A percentile compares a stretch with the other conserved stretches of the same genome.
phyloP scores from a whole-genome alignment of 2,329 filamentous ascomycete genomes.

The Aspergillus neotritici region DNA sequence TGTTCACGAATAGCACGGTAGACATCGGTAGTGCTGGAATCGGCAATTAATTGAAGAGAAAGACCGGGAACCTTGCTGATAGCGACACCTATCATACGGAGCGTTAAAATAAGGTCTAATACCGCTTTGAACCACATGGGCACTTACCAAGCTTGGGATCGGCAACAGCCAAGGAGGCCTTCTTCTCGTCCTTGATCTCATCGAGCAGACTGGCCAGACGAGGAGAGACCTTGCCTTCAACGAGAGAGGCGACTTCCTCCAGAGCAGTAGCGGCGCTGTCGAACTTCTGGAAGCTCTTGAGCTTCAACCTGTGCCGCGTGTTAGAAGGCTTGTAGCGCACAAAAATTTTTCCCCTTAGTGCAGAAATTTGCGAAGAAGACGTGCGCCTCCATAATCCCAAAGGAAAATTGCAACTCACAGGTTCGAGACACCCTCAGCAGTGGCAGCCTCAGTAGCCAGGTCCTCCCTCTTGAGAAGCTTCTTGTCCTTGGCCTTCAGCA shows the following conservation, averaged over 20 bases:
- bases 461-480: slow-evolving; percentile 89
- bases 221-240: slow-evolving; percentile 91
- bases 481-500: slow-evolving; percentile 98
- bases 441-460: slow-evolving; percentile 66
- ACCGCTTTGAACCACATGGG: background rate
- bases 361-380: background rate
- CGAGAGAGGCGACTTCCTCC: slow-evolving; percentile 80
- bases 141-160: slow-evolving; percentile 73
- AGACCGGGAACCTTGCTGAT: slow-evolving; percentile 89
- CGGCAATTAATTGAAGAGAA: slow-evolving; percentile 75
- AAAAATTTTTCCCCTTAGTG: slow-evolving; percentile 22
- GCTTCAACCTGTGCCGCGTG: slow-evolving; percentile 61
- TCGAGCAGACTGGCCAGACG: slow-evolving; percentile 77
- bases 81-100: slow-evolving; percentile 56
- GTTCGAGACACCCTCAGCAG: slow-evolving; percentile 77
- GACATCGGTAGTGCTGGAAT: slow-evolving; percentile 76
- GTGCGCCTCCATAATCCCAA: background rate
- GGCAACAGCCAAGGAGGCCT: slow-evolving; percentile 86
- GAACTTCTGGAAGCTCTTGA: slow-evolving; percentile 97
- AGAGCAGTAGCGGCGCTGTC: slow-evolving; percentile 86
- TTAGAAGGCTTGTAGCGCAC: slow-evolving; percentile 20
- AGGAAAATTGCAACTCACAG: slow-evolving; percentile 56
- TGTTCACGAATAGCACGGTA: slow-evolving; percentile 93
- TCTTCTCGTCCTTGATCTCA: slow-evolving; percentile 94
- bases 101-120: slow-evolving; percentile 12